Evolutionary conservation across 2,329 filamentous ascomycete species (phyloP).

Genomic region (Aureobasidium musti): DNA sequence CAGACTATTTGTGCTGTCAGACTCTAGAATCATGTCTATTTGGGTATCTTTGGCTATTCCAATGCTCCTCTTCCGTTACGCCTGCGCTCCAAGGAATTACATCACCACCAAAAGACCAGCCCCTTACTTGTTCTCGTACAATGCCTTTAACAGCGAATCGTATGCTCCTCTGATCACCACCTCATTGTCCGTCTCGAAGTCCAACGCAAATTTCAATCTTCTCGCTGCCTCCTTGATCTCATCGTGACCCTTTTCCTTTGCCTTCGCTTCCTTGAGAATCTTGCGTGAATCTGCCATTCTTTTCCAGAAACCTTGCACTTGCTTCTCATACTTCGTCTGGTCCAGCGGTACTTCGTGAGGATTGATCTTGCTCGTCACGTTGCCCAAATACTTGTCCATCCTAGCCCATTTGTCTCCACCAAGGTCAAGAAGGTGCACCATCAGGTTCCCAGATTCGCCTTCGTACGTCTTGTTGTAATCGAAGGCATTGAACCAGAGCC

Average conservation of each 20-base stretch:
- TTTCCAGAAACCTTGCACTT: constrained; percentile 35
- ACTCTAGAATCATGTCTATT: neutral
- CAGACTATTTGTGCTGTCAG: neutral
- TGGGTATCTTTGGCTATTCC: constrained; percentile 9
- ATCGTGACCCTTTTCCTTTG: constrained; percentile 19
- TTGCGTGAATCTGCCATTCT: constrained; percentile 30
- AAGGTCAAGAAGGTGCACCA: constrained; percentile 35
- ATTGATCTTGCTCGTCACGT: constrained; percentile 27
- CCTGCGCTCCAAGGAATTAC: constrained; percentile 4
- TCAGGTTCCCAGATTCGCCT: constrained; percentile 39
- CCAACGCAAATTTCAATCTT: constrained; percentile 9
- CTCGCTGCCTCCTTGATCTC: constrained; percentile 13
- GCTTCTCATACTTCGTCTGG: constrained; percentile 33
- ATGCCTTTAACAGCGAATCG: neutral
- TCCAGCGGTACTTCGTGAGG: constrained; percentile 32
- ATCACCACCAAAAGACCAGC: neutral
- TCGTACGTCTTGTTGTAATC: constrained; percentile 40
- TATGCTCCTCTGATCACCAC: constrained; percentile 10
- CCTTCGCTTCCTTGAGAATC: constrained; percentile 25
- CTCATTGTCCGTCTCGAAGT: constrained; percentile 23
- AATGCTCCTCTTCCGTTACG: neutral
- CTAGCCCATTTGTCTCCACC: constrained; percentile 34
- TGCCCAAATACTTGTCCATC: constrained; percentile 34
- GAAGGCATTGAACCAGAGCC: constrained; percentile 37
- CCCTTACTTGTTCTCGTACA: constrained; percentile 22